Conservation (phyloP, 2,329 filamentous ascomycete genomes). For the Cryphonectria carpinicola region DNA sequence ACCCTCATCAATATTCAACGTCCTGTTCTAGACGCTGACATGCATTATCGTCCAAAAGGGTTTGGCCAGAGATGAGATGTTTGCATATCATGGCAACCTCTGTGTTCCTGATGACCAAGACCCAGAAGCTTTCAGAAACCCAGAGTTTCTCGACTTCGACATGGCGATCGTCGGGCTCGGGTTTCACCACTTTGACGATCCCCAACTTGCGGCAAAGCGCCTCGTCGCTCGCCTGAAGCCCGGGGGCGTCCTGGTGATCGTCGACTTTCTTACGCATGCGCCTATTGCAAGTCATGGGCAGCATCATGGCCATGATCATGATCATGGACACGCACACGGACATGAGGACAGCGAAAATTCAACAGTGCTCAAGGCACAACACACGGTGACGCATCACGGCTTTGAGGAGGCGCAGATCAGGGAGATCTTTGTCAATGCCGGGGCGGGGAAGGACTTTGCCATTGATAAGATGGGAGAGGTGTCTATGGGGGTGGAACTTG, state of each 20-base stretch:
- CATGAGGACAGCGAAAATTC: conserved; percentile 1
- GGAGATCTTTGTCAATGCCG: conserved; percentile 66
- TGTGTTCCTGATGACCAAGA: conserved; percentile 49
- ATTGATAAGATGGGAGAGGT: conserved; percentile 51
- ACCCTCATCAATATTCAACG: background rate
- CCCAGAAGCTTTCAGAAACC: conserved; percentile 59
- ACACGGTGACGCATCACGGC: conserved; percentile 67
- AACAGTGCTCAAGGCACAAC: conserved; percentile 31
- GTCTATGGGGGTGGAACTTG: conserved; percentile 31
- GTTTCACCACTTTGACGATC: conserved; percentile 71
- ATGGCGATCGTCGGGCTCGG: conserved; percentile 59
- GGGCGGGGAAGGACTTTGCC: conserved; percentile 59
- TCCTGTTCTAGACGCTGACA: background rate
- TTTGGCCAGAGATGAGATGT: conserved; percentile 55
- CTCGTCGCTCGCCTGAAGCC: conserved; percentile 65
- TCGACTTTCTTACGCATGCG: conserved; percentile 67
- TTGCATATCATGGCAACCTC: conserved; percentile 62
- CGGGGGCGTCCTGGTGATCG: conserved; percentile 68
- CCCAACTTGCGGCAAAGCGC: conserved; percentile 59
- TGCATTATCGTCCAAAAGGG: conserved; percentile 42
- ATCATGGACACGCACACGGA: background rate
- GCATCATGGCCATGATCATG: background rate
- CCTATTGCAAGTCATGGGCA: conserved; percentile 26
- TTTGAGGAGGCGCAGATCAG: conserved; percentile 65
- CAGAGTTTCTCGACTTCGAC: conserved; percentile 72